Evolutionary conservation across 352 stramenopile genomes (phyloP).

Genomic region (Globisporangium polare): DNA sequence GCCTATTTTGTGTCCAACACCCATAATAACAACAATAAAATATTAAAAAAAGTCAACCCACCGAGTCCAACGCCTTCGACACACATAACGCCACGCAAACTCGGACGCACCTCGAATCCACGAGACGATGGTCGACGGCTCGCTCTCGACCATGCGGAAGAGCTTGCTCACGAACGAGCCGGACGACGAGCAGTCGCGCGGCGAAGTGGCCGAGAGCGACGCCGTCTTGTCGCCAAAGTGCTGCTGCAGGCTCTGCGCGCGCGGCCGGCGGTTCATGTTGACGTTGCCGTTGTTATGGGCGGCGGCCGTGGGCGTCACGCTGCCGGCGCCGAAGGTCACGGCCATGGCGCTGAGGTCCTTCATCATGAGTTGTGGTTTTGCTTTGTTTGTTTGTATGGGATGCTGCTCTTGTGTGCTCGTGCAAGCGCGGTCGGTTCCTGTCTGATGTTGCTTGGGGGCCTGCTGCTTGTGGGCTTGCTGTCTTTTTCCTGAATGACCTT

Average conservation of each 20-base stretch:
- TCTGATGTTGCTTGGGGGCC: slow-evolving; percentile 3
- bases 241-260: slow-evolving; percentile 52
- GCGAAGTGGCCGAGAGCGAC: slow-evolving; percentile 5
- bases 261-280: slow-evolving; percentile 30
- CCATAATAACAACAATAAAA: no score
- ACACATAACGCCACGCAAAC: neutral
- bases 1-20: slow-evolving; percentile 25
- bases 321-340: neutral
- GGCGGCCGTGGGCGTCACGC: slow-evolving; percentile 11
- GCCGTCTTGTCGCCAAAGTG: slow-evolving; percentile 20
- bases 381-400: slow-evolving; percentile 7
- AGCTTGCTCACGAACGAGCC: slow-evolving; percentile 86
- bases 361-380: slow-evolving; percentile 21
- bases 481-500: slow-evolving; percentile 70
- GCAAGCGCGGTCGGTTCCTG: slow-evolving; percentile 12
- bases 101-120: slow-evolving; percentile 57
- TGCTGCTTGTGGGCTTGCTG: slow-evolving; percentile 18
- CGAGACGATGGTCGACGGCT: slow-evolving; percentile 75
- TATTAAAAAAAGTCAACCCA: slow-evolving; percentile 8
- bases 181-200: slow-evolving; percentile 51
- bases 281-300: neutral
- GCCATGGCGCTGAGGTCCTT: slow-evolving; percentile 17
- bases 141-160: slow-evolving; percentile 82
- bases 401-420: neutral
- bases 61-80: neutral